Percentiles rank a stretch among this genome's conserved stretches.
Conservation (phyloP, 345 rosid genomes). For the Gossypium mustelinum region DNA sequence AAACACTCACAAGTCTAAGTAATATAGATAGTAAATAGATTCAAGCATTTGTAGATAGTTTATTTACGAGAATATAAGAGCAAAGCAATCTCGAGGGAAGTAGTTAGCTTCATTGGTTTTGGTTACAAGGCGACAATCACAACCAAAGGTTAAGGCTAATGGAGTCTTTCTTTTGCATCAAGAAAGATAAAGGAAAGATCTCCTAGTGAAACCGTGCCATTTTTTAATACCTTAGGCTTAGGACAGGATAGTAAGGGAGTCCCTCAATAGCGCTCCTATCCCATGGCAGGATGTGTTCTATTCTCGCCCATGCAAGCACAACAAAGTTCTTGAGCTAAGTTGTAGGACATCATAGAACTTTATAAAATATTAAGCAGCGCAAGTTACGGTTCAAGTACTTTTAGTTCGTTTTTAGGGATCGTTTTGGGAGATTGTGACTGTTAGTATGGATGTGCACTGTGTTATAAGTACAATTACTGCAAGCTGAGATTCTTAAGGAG, state of each 20-base stretch:
- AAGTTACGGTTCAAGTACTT: neutral
- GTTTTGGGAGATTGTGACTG: neutral
- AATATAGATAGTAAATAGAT: neutral
- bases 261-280: no score
- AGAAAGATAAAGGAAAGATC: no score
- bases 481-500: neutral
- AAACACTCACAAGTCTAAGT: neutral
- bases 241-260: no score
- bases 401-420: neutral
- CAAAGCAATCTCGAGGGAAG: neutral
- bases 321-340: neutral
- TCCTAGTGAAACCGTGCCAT: no score
- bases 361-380: neutral
- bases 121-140: no score
- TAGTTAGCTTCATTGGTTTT: no score
- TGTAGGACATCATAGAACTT: slow-evolving; percentile 1
- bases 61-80: neutral
- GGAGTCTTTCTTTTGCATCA: no score
- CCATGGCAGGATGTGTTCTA: no score
- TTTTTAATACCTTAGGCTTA: no score
- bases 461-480: neutral
- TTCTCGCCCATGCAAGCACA: neutral
- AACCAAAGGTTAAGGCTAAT: no score
- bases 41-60: no score
- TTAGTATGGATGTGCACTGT: neutral